Evolutionary conservation across 78 protist genomes (phyloP), one percentile per base, ranked within the genome.

Genomic region (Tieghemostelium lacteum): DNA sequence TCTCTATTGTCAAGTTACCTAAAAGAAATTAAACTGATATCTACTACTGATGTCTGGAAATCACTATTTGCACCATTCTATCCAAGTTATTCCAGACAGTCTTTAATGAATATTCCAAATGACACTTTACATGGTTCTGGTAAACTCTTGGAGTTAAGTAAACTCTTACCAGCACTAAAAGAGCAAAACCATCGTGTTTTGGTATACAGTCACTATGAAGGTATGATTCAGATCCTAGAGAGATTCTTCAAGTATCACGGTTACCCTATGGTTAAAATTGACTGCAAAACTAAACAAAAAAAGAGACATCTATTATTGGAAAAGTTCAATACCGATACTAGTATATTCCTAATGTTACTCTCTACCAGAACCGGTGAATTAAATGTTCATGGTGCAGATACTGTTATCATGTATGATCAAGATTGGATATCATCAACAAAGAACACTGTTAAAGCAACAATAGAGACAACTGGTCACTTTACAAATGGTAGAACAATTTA

Each of bases 381-480:
- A 69, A 98, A 98, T 69, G 62, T 98, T 36, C 97, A 98, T 4
- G 99, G 99, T 77, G 99, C 99, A 2, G 99, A 98, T 76, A 98
- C 99, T 0, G 99, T 98, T 31, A 96, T 98, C 69, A 97, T 98
- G 72, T 98, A 97, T 69, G 99, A 98, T 95, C 60, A 95, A 2
- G 98, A 97, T 61, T 98, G 99, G 99, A 98, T 98, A 73, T 99
- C 99, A 1, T 94, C 98, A 29, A 98, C 96, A n/a, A n/a, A n/a
- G n/a, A n/a, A n/a, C n/a, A n/a, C n/a, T n/a, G n/a, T n/a, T n/a
- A n/a, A n/a, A n/a, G n/a, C n/a, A n/a, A n/a, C n/a, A n/a, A n/a
- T n/a, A n/a, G n/a, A n/a, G n/a, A n/a, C n/a, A n/a, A n/a, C n/a
- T n/a, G n/a, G n/a, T n/a, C n/a, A n/a, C n/a, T n/a, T n/a, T n/a